phyloP scores from a whole-genome alignment of 306 rosid species.

The Senna siamea region DNA sequence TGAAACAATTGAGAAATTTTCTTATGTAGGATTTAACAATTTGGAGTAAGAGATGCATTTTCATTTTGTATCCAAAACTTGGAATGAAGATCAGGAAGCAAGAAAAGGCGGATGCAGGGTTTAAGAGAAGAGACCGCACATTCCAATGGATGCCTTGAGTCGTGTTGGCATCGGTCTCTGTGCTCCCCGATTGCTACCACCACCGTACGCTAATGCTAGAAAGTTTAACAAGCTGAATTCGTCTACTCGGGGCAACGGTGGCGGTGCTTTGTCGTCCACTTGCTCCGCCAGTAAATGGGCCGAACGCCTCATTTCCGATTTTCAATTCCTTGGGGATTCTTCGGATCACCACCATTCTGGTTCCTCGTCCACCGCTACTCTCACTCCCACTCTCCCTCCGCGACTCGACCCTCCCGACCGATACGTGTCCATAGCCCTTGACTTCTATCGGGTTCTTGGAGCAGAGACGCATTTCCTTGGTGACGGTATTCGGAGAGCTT shows the following conservation, averaged over 20 bases:
- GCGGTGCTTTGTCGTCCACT: conserved; percentile 30
- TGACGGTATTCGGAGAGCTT: conserved; percentile 85
- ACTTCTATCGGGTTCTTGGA: conserved; percentile 78
- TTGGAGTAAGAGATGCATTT: too few species aligned
- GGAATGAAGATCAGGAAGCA: not conserved
- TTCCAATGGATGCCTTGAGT: conserved; percentile 55
- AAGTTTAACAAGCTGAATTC: conserved; percentile 45
- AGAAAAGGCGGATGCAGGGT: conserved; percentile 12
- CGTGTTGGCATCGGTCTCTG: conserved; percentile 55
- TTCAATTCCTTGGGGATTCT: conserved; percentile 82
- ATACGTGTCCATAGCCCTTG: conserved; percentile 70
- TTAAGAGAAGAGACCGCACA: not conserved
- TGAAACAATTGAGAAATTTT: too few species aligned
- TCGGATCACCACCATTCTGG: conserved; percentile 41
- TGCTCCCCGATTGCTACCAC: conserved; percentile 39
- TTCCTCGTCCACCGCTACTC: conserved; percentile 50
- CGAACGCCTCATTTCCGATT: conserved; percentile 88
- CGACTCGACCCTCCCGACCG: conserved; percentile 62
- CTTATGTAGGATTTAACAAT: too few species aligned
- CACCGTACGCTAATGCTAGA: not conserved
- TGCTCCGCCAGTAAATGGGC: conserved; percentile 94
- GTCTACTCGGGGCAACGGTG: not conserved
- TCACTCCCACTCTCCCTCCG: conserved; percentile 50
- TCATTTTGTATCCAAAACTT: not conserved
- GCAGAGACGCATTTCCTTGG: conserved; percentile 88